phyloP scores from a whole-genome alignment of 2,329 filamentous ascomycete genomes.

The Fusarium sp. region DNA sequence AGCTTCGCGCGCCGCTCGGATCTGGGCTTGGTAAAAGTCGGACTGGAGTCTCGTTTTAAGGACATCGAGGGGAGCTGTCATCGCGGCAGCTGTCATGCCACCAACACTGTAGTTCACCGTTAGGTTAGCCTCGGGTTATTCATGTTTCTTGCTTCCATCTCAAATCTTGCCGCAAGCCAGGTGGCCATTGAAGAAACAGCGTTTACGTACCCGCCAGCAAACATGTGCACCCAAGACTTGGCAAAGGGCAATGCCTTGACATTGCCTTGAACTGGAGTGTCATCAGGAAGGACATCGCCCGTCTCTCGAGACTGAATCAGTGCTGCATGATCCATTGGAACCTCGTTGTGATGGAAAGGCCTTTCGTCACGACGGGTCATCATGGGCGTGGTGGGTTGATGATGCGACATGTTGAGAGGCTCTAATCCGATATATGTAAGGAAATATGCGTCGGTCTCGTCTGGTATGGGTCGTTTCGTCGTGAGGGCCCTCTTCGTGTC shows the following conservation, averaged over 20 bases:
- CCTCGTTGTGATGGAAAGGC: slow-evolving; percentile 51
- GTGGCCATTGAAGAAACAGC: not conserved
- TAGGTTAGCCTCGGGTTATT: slow-evolving; percentile 32
- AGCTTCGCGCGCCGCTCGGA: slow-evolving; percentile 77
- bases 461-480: not conserved
- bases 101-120: slow-evolving; percentile 72
- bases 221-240: slow-evolving; percentile 92
- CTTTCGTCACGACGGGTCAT: slow-evolving; percentile 53
- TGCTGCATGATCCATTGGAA: slow-evolving; percentile 55
- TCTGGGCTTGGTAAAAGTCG: slow-evolving; percentile 92
- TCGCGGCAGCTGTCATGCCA: slow-evolving; percentile 90
- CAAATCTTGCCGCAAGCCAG: slow-evolving; percentile 4
- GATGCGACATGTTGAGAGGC: slow-evolving; percentile 52
- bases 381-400: slow-evolving; percentile 46
- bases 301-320: slow-evolving; percentile 74
- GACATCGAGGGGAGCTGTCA: slow-evolving; percentile 95
- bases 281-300: slow-evolving; percentile 68
- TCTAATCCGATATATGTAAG: not conserved
- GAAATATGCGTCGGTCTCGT: not conserved
- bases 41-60: slow-evolving; percentile 94
- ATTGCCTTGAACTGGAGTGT: slow-evolving; percentile 51
- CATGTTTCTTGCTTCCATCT: not conserved
- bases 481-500: slow-evolving; percentile 4
- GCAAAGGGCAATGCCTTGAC: slow-evolving; percentile 67
- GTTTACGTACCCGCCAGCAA: slow-evolving; percentile 85